These are phyloP conservation scores for Lasiodiplodia citricola DNA, from an alignment of 2,329 filamentous ascomycete species.

Conservation along the genomic window DNA sequence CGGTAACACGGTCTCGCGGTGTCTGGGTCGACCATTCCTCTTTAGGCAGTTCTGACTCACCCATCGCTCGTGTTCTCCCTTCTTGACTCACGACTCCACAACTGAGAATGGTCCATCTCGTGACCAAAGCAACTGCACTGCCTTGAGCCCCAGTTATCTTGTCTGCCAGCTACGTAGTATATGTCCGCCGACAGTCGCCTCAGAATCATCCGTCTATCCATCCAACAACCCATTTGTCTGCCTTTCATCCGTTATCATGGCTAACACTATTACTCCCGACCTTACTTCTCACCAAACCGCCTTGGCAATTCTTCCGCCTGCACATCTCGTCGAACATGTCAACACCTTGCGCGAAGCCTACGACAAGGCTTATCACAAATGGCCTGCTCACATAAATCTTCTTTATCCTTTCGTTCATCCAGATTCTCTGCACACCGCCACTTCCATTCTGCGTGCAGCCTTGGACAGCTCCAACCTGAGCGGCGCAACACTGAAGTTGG, in stretches of 20 bases:
- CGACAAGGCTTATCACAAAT: slow-evolving; percentile 65
- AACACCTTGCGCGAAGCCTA: slow-evolving; percentile 65
- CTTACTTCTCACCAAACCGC: slow-evolving; percentile 62
- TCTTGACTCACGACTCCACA: slow-evolving; percentile 5
- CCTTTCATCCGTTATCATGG: neutral
- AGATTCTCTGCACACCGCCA: slow-evolving; percentile 53
- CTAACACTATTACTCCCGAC: slow-evolving; percentile 8
- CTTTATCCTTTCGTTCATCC: slow-evolving; percentile 68
- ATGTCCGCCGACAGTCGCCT: neutral
- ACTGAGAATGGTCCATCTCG: neutral
- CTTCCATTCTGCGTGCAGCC: slow-evolving; percentile 46
- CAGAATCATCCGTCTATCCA: neutral
- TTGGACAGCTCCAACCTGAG: slow-evolving; percentile 31
- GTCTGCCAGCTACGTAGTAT: neutral
- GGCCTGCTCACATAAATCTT: slow-evolving; percentile 71
- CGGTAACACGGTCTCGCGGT: slow-evolving; percentile 1
- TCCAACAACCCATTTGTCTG: neutral
- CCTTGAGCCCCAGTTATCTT: neutral
- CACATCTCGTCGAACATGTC: slow-evolving; percentile 53
- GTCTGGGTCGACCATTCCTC: neutral
- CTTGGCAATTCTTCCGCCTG: slow-evolving; percentile 64
- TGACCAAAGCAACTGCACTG: neutral
- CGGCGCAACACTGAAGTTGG: slow-evolving; percentile 37
- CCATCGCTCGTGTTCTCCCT: neutral
- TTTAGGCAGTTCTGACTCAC: no score